Base-by-base conservation (phyloP, 495 filamentous ascomycete species). In the Neurospora sp. region DNA sequence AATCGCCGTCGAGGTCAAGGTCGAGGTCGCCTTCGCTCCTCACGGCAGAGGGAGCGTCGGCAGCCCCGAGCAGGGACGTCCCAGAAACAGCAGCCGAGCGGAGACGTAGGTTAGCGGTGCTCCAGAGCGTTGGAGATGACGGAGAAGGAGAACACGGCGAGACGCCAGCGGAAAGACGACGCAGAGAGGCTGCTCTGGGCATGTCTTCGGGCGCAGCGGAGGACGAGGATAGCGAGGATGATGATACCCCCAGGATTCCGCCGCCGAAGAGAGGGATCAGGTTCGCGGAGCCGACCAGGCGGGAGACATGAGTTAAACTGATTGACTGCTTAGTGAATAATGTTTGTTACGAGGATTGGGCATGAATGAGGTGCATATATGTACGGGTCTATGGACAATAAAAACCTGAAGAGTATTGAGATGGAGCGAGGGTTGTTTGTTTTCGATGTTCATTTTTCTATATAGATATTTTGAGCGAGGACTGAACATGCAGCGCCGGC, bases 171-270 rank as follows among this genome's bases (percentile, higher is more conserved):
- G 94, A 97, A 81, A 86, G 91, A 59, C 87, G 91, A 44, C 87
- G 94, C 73, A 89, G 95, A 80, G 89, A 96, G 71, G 95, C 93
- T 2, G 95, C 94, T 5, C 82, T 97, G n/a, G 94, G 93, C 22
- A 80, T 89, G 68, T 82, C 86, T 8, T 78, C 83, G 31, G 61
- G 70, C n/a, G 84, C 86, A 10, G 86, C 86, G 8, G 85, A 85
- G 18, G 86, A 85, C 20, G 87, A 86, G 20, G 89, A 91, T 68
- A 89, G 88, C 48, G 87, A 89, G 14, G 91, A 93, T 46, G 89
- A 89, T 71, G 86, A 88, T 77, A 85, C 83, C 70, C 83, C 83
- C 37, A 75, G 85, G 76, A 82, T 85, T 70, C 83, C 83, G 40
- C 79, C 81, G 20, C 72, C 78, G 37, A 80, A 79, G 72, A 78